These are phyloP conservation scores for Nemania sp. DNA, from an alignment of 2,329 filamentous ascomycete genomes.

Conservation along the genomic window DNA sequence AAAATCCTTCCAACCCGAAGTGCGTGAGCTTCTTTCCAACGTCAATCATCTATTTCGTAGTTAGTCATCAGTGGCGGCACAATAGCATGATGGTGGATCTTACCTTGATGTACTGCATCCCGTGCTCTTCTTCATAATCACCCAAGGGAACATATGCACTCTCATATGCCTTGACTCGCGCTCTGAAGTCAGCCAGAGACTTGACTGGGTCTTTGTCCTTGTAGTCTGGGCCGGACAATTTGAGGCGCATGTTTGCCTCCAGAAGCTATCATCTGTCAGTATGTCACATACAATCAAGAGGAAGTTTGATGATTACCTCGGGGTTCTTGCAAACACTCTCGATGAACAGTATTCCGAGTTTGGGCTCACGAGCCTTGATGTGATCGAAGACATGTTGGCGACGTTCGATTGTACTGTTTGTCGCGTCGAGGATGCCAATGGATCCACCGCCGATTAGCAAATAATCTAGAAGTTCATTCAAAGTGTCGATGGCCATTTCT, in stretches of 20 bases:
- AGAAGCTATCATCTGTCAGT: constrained; percentile 58
- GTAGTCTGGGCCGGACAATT: constrained; percentile 95
- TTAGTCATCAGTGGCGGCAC: constrained; percentile 32
- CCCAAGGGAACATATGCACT: constrained; percentile 91
- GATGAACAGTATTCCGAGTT: constrained; percentile 89
- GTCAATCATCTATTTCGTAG: constrained; percentile 74
- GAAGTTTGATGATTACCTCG: constrained; percentile 48
- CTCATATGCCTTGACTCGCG: constrained; percentile 89
- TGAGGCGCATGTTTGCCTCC: constrained; percentile 95
- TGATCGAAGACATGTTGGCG: constrained; percentile 81
- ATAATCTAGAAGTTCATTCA: constrained; percentile 91
- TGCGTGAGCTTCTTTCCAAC: constrained; percentile 93
- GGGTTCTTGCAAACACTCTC: constrained; percentile 91
- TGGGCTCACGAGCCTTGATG: constrained; percentile 80
- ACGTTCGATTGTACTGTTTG: constrained; percentile 89
- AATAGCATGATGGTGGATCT: constrained; percentile 9
- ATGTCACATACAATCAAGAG: not conserved
- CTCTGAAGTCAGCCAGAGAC: constrained; percentile 88
- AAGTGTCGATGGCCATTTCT: constrained; percentile 86
- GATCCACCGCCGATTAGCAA: constrained; percentile 80
- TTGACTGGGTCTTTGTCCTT: constrained; percentile 86
- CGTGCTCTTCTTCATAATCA: constrained; percentile 84
- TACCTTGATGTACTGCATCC: constrained; percentile 89
- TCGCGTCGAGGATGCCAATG: constrained; percentile 94
- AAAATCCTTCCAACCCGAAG: constrained; percentile 86